Evolutionary conservation across 139 green algal genomes (phyloP).

Genomic region (Eudorina sp.): DNA sequence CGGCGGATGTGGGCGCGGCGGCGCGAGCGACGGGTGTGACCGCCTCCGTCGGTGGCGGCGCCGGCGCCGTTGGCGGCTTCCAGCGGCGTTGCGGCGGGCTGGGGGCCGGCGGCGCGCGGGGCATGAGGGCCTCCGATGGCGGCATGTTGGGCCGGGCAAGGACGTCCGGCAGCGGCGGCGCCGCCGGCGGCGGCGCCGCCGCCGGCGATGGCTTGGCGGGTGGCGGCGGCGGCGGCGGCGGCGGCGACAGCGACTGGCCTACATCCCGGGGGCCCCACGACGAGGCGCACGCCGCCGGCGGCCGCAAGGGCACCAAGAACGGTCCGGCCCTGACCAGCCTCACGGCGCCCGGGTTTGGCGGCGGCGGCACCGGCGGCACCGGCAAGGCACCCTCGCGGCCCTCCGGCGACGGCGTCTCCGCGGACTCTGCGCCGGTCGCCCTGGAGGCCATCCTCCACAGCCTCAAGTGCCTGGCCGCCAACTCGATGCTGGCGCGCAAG

Average conservation of each 20-base stretch:
- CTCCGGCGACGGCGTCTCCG: background rate
- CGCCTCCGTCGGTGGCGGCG: background rate
- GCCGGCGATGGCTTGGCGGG: background rate
- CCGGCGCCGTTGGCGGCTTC: background rate
- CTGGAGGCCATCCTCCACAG: constrained; percentile 23
- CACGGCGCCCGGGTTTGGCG: background rate
- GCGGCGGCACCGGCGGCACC: background rate
- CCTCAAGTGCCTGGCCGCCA: constrained; percentile 9
- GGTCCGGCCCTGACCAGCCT: background rate
- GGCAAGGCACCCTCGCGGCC: background rate
- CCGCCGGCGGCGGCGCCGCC: background rate
- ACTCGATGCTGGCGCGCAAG: background rate
- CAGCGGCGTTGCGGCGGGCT: constrained; percentile 8
- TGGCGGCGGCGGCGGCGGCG: background rate
- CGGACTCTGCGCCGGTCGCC: background rate
- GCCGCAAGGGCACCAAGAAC: background rate
- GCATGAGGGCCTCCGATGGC: background rate
- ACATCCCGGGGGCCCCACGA: no score
- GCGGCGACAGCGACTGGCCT: no score
- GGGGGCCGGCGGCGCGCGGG: background rate
- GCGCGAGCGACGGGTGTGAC: background rate
- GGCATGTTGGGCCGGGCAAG: background rate
- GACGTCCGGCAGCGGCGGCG: background rate
- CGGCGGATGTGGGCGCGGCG: background rate
- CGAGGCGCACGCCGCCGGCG: background rate